Evolutionary conservation across 768 basidiomycete genomes (phyloP), one percentile per base, ranked within the genome.

Genomic region (Leucosporidium scottii): DNA sequence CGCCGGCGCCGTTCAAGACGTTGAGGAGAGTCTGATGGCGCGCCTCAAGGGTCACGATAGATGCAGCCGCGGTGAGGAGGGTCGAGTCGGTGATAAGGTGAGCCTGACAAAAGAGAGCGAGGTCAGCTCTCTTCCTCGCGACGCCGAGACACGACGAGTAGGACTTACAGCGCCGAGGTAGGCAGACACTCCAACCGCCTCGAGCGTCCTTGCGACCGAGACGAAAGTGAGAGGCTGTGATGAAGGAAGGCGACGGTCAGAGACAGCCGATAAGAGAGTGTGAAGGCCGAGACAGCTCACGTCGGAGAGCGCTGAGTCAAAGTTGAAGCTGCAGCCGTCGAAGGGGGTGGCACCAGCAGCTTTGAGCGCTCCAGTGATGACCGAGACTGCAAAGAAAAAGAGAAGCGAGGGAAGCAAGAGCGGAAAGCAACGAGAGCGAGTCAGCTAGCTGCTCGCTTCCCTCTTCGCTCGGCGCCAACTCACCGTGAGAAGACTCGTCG

Each of bases 1-100:
- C 81, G 5, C 81, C 82, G 0, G 66, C 76, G 27, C 82, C 82
- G 54, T 82, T 83, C 62, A 92, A 73, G 68, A 90, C 74, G 80
- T 91, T 91, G 61, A 90, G 82, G 53, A 91, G 78, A 1, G 87
- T 86, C 76, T 87, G 85, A 74, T 93, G 90, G 57, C 90, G 86
- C n/a, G 89, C 86, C 75, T 92, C 90, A 57, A 89, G 82, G 34
- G 89, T 86, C 77, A 88, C 54, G 59, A 72, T 73, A 17, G 51
- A 57, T 0, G 50, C 67, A 9, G 71, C 62, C 10, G 65, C 65
- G 25, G 61, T 69, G 23, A 72, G 62, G 50, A 69, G 66, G 49
- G 64, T 51, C 15, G 54, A 36, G 61, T 64, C 63, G 28, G 56
- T 23, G 36, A 74, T n/a, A 18, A 69, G 61, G 47, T 62, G 44